Evolutionary conservation across 2,329 filamentous ascomycete genomes (phyloP).

Genomic region (Penicillium sclerotigenum): DNA sequence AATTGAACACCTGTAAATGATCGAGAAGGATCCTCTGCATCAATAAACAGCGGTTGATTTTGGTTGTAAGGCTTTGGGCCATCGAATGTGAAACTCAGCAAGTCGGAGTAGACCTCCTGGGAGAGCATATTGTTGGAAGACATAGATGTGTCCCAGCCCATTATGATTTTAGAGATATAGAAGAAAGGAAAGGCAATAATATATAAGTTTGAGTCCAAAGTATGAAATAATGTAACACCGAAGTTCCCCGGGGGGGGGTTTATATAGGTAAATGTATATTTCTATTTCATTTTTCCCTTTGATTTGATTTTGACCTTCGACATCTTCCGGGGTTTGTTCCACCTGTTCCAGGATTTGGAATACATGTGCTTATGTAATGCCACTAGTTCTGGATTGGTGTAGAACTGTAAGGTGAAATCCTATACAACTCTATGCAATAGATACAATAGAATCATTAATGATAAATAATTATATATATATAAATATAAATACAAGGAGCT

Average conservation of each 20-base stretch:
- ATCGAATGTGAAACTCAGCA: conserved; percentile 43
- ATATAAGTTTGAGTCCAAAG: background rate
- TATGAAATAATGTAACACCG: too few species aligned
- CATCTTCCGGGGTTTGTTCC: background rate
- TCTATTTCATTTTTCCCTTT: background rate
- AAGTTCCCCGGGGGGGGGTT: background rate
- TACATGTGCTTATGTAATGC: conserved; percentile 16
- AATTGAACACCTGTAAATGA: conserved; percentile 39
- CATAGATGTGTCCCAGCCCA: conserved; percentile 1
- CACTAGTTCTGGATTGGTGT: background rate
- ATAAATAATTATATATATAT: too few species aligned
- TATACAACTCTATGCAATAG: background rate
- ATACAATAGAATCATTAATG: background rate
- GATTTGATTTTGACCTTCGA: conserved; percentile 3
- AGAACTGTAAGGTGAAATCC: background rate
- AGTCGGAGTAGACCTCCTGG: conserved; percentile 33
- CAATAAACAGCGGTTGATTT: conserved; percentile 42
- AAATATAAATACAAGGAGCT: background rate
- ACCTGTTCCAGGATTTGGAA: conserved; percentile 8
- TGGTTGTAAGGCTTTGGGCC: conserved; percentile 35
- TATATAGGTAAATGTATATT: conserved; percentile 2
- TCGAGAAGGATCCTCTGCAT: conserved; percentile 39
- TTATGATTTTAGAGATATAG: background rate
- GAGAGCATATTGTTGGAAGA: conserved; percentile 11
- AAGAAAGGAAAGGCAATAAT: too few species aligned